Evolutionary conservation across 306 rosid genomes (phyloP).

Genomic region (Quercus gilva): DNA sequence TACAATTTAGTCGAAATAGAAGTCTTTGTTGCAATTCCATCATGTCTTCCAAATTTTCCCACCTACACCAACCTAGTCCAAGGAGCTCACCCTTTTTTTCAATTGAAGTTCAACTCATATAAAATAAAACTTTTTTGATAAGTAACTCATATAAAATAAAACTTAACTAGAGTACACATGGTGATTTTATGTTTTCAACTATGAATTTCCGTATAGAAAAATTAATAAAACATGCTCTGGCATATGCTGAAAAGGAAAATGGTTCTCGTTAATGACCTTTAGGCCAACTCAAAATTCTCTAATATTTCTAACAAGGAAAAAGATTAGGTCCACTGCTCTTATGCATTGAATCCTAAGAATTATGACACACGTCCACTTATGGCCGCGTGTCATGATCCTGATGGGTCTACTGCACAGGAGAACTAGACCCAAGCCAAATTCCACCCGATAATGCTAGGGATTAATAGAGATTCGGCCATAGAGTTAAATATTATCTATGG

Average conservation of each 20-base stretch:
- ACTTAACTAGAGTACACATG: background rate
- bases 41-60: too few relatives aligned
- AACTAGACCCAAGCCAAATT: too few relatives aligned
- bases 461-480: too few relatives aligned
- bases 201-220: background rate
- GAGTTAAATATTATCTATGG: background rate
- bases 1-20: too few relatives aligned
- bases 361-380: too few relatives aligned
- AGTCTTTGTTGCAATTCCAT: too few relatives aligned
- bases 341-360: too few relatives aligned
- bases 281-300: background rate
- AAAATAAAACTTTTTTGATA: background rate
- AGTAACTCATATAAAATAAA: background rate
- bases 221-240: background rate
- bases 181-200: background rate
- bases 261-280: background rate
- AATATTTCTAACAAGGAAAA: too few relatives aligned
- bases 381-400: too few relatives aligned
- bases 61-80: background rate
- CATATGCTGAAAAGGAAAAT: background rate
- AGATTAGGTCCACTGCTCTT: too few relatives aligned
- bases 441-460: too few relatives aligned
- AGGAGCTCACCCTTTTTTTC: background rate
- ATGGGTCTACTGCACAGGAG: too few relatives aligned
- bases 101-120: background rate